Evolutionary conservation across 306 rosid species (phyloP).

Genomic region (Acacia melanoxylon): DNA sequence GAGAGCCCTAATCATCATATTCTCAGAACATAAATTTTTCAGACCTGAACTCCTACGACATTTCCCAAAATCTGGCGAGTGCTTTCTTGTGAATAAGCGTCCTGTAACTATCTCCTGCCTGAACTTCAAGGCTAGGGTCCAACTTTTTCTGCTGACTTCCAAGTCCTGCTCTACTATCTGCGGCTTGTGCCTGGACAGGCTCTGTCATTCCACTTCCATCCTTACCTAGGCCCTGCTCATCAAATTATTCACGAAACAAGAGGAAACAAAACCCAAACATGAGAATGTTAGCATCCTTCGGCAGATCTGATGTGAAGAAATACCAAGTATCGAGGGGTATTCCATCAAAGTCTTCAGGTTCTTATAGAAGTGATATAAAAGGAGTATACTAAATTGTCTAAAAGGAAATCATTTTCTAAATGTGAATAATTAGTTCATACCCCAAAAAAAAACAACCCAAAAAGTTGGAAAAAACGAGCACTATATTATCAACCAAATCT

Average conservation of each 20-base stretch:
- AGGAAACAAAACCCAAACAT: slow-evolving; percentile 36
- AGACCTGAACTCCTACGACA: slow-evolving; percentile 52
- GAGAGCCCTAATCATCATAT: slow-evolving; percentile 25
- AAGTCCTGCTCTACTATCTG: slow-evolving; percentile 88
- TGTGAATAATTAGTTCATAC: background rate
- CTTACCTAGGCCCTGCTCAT: slow-evolving; percentile 87
- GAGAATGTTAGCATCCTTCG: slow-evolving; percentile 41
- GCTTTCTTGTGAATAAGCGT: slow-evolving; percentile 94
- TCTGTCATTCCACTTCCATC: slow-evolving; percentile 97
- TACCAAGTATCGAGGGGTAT: slow-evolving; percentile 37
- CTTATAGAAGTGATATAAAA: background rate
- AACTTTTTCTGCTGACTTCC: slow-evolving; percentile 92
- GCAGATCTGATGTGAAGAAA: slow-evolving; percentile 3
- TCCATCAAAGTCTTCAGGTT: slow-evolving; percentile 33
- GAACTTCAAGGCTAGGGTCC: slow-evolving; percentile 84
- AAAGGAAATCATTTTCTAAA: background rate
- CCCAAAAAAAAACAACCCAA: background rate
- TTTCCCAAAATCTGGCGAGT: slow-evolving; percentile 91
- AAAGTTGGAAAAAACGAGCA: background rate
- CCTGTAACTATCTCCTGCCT: slow-evolving; percentile 91
- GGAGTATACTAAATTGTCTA: background rate
- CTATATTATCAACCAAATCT: background rate
- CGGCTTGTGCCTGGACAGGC: slow-evolving; percentile 88
- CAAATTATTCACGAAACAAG: slow-evolving; percentile 39
- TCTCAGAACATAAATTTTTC: slow-evolving; percentile 27